A percentile compares a stretch with the other conserved stretches of the same genome.
Evolutionary conservation across 2,329 filamentous ascomycete genomes (phyloP).

Genomic region (Shiraia sp.): DNA sequence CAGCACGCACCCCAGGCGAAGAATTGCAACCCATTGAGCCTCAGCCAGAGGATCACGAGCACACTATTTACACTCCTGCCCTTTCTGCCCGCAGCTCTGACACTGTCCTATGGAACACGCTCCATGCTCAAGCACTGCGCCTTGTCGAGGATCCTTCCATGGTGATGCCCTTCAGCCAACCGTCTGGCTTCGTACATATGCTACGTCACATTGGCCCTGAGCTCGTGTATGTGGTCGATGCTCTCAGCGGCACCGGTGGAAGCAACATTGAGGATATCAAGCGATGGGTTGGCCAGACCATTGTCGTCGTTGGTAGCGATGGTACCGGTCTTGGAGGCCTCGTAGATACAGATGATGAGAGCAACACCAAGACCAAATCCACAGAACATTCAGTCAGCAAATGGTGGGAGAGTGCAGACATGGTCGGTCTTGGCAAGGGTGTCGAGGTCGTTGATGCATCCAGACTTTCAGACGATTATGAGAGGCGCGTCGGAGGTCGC

Average conservation of each 20-base stretch:
- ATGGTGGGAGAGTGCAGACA: conserved; percentile 81
- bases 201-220: conserved; percentile 84
- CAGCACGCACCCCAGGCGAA: conserved; percentile 69
- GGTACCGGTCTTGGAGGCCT: conserved; percentile 53
- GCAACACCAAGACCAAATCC: conserved; percentile 28
- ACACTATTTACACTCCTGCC: conserved; percentile 39
- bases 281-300: conserved; percentile 65
- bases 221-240: conserved; percentile 85
- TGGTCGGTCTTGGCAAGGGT: conserved; percentile 83
- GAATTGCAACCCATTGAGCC: conserved; percentile 55
- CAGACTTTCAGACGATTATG: conserved; percentile 85
- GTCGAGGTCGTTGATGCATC: conserved; percentile 85
- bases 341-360: conserved; percentile 65
- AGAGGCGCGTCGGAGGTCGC: conserved; percentile 70
- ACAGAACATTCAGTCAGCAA: conserved; percentile 46
- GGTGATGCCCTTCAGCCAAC: conserved; percentile 85
- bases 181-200: conserved; percentile 83
- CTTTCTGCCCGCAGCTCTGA: conserved; percentile 40
- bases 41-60: conserved; percentile 47
- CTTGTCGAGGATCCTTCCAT: conserved; percentile 84
- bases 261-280: conserved; percentile 68
- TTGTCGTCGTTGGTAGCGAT: conserved; percentile 61
- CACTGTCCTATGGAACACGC: conserved; percentile 69
- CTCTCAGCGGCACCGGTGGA: conserved; percentile 75
- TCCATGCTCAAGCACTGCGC: conserved; percentile 77